A percentile compares a stretch with the other conserved stretches of the same genome.
phyloP scores from a whole-genome alignment of 129 eudicot species.

The Saposhnikovia divaricata region DNA sequence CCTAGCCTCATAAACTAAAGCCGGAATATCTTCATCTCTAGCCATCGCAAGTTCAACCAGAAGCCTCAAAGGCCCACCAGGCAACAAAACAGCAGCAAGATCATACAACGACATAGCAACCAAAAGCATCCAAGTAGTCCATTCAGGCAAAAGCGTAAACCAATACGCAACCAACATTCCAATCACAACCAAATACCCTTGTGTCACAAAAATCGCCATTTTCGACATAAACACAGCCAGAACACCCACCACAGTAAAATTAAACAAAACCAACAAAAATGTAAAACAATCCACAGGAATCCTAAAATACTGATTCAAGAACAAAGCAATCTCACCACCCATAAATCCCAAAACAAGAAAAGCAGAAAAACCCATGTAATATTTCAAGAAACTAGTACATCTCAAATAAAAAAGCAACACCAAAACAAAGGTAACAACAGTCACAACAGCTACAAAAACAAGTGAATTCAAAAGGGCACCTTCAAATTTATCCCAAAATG shows the following conservation, averaged over 20 bases:
- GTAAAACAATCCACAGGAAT: slow-evolving; percentile 56
- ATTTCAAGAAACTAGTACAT: slow-evolving; percentile 85
- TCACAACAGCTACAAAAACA: slow-evolving; percentile 77
- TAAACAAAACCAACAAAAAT: slow-evolving; percentile 43
- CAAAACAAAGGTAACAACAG: slow-evolving; percentile 66
- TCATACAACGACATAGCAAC: slow-evolving; percentile 94
- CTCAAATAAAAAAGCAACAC: slow-evolving; percentile 82
- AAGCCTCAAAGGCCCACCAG: slow-evolving; percentile 85
- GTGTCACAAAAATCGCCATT: slow-evolving; percentile 77
- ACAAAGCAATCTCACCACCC: slow-evolving; percentile 76
- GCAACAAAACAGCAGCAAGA: slow-evolving; percentile 93
- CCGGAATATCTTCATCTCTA: slow-evolving; percentile 92
- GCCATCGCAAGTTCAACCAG: slow-evolving; percentile 92
- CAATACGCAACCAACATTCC: slow-evolving; percentile 94
- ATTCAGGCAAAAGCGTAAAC: slow-evolving; percentile 92
- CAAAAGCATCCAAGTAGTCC: slow-evolving; percentile 98
- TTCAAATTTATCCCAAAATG: slow-evolving; percentile 81
- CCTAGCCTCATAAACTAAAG: slow-evolving; percentile 91
- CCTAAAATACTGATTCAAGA: slow-evolving; percentile 45
- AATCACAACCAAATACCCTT: slow-evolving; percentile 74
- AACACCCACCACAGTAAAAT: slow-evolving; percentile 86
- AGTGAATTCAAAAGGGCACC: slow-evolving; percentile 94
- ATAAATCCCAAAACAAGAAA: slow-evolving; percentile 80
- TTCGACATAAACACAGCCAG: slow-evolving; percentile 74
- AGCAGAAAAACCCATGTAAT: slow-evolving; percentile 89